Evolutionary conservation across 2,329 filamentous ascomycete species (phyloP).

Genomic region (Pleurostoma richardsiae): DNA sequence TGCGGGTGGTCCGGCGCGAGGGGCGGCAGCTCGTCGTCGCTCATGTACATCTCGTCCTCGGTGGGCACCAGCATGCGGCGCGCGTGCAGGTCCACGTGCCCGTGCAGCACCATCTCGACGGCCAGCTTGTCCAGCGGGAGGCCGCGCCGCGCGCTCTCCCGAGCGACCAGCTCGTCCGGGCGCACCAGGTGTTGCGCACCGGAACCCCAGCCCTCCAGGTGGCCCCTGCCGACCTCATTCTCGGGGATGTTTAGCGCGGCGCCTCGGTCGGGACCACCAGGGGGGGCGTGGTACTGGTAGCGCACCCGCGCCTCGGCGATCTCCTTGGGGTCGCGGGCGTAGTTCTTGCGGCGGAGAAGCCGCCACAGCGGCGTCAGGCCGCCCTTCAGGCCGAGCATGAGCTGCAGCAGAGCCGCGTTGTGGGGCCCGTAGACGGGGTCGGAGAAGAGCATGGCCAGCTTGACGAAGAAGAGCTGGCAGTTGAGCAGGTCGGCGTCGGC

Average conservation of each 20-base stretch:
- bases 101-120: slow-evolving; percentile 56
- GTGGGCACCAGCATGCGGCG: slow-evolving; percentile 45
- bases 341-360: slow-evolving; percentile 52
- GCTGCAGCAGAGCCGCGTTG: slow-evolving; percentile 42
- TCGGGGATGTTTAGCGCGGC: slow-evolving; percentile 46
- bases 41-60: slow-evolving; percentile 46
- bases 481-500: slow-evolving; percentile 55
- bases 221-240: slow-evolving; percentile 44
- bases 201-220: slow-evolving; percentile 52
- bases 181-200: slow-evolving; percentile 40
- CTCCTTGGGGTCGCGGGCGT: slow-evolving; percentile 38
- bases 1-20: slow-evolving; percentile 8
- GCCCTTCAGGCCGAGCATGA: slow-evolving; percentile 55
- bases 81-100: slow-evolving; percentile 50
- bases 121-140: slow-evolving; percentile 50
- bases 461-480: slow-evolving; percentile 62
- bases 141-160: slow-evolving; percentile 47
- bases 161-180: slow-evolving; percentile 53
- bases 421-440: slow-evolving; percentile 54
- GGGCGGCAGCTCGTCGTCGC: slow-evolving; percentile 33
- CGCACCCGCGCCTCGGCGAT: slow-evolving; percentile 51
- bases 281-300: slow-evolving; percentile 40
- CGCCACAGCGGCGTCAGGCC: slow-evolving; percentile 51
- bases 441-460: slow-evolving; percentile 66
- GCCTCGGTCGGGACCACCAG: slow-evolving; percentile 13